Conservation (phyloP, 1,139 yeast genomes). For the Blastobotrys serpentis region DNA sequence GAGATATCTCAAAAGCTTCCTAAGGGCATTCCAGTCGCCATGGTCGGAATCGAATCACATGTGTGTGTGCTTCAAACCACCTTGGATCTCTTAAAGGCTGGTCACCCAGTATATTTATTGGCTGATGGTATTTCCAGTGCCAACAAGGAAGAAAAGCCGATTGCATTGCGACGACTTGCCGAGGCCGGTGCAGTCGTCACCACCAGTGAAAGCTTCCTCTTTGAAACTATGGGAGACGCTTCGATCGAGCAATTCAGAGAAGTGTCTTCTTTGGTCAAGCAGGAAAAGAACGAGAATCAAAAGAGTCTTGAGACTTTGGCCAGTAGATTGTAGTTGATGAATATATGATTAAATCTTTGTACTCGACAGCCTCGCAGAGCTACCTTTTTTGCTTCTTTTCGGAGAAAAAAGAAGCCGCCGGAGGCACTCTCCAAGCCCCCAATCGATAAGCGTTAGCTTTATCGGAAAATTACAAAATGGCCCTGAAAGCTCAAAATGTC, state of each 20-base stretch:
- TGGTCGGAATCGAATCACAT: constrained; percentile 34
- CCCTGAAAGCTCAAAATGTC: too few species aligned
- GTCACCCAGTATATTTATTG: constrained; percentile 32
- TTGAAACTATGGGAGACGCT: constrained; percentile 43
- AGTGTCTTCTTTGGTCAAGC: constrained; percentile 27
- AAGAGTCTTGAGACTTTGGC: constrained; percentile 23
- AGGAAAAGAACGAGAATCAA: constrained; percentile 20
- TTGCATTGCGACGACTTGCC: constrained; percentile 30
- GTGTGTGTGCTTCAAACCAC: constrained; percentile 34
- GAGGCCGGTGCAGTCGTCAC: constrained; percentile 33
- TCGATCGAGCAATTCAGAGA: constrained; percentile 23
- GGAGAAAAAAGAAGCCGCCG: too few species aligned
- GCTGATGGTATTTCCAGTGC: constrained; percentile 32
- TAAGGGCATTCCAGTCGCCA: constrained; percentile 26
- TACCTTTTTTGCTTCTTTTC: too few species aligned
- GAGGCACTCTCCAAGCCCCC: too few species aligned
- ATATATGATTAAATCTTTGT: too few species aligned
- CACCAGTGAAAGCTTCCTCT: constrained; percentile 41
- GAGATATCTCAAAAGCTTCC: constrained; percentile 26
- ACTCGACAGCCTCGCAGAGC: too few species aligned
- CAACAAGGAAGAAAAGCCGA: constrained; percentile 30
- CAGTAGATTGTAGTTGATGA: constrained; percentile 12
- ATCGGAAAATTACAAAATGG: too few species aligned
- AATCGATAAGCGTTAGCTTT: too few species aligned
- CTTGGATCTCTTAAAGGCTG: constrained; percentile 28